Evolutionary conservation across 2,329 filamentous ascomycete genomes (phyloP).

Genomic region (Ophiocordyceps camponoti-floridani): DNA sequence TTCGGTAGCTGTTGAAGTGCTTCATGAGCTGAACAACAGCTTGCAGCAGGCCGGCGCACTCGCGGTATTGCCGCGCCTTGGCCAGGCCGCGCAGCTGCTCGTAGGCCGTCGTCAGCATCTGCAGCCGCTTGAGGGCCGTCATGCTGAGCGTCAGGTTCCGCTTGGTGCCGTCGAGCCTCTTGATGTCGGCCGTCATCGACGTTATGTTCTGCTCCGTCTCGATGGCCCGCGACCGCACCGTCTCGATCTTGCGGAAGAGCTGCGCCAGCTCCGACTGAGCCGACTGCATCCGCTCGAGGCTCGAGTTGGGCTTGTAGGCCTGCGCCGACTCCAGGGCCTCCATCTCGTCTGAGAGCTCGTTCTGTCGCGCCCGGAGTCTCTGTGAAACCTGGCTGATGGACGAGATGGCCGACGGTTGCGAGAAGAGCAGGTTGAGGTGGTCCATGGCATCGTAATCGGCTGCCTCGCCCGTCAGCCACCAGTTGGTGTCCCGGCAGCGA

Average conservation of each 20-base stretch:
- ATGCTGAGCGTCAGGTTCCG: conserved; percentile 91
- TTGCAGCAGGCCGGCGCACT: conserved; percentile 84
- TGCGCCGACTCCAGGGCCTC: conserved; percentile 55
- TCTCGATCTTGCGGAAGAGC: conserved; percentile 89
- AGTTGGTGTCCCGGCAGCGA: neutral
- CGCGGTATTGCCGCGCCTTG: conserved; percentile 76
- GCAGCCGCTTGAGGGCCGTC: conserved; percentile 89
- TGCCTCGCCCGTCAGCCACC: conserved; percentile 11
- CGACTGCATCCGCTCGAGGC: conserved; percentile 76
- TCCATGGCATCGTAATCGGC: conserved; percentile 80
- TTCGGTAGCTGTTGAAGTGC: conserved; percentile 95
- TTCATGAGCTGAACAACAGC: conserved; percentile 95
- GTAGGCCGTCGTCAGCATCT: conserved; percentile 99
- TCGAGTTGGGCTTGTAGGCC: conserved; percentile 71
- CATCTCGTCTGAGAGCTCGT: conserved; percentile 71
- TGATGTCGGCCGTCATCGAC: conserved; percentile 97
- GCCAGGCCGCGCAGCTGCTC: conserved; percentile 77
- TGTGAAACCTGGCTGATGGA: conserved; percentile 60
- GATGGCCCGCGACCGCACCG: conserved; percentile 71
- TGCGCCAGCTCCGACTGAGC: conserved; percentile 79
- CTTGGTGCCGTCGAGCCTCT: conserved; percentile 90
- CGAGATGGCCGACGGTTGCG: conserved; percentile 68
- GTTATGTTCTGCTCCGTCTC: conserved; percentile 93
- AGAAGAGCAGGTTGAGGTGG: conserved; percentile 86
- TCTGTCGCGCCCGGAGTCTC: conserved; percentile 55